These are phyloP conservation scores for Xylaria sp. DNA, from an alignment of 2,329 filamentous ascomycete genomes.

Conservation along the genomic window DNA sequence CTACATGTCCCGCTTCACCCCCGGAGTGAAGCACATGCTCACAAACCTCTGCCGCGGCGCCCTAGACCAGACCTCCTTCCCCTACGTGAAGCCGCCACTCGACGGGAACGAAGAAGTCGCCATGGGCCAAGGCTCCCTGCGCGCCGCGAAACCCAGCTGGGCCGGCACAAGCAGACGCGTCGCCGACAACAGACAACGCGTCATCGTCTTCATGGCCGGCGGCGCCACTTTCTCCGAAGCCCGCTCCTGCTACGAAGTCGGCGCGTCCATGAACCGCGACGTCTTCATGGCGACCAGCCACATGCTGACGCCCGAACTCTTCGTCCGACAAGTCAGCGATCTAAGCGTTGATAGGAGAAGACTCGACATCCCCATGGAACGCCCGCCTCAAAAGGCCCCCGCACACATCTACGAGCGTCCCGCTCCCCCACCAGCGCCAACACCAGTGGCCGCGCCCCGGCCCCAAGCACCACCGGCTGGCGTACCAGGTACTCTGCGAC, in stretches of 20 bases:
- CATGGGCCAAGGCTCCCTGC: slow-evolving; percentile 66
- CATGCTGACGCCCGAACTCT: slow-evolving; percentile 83
- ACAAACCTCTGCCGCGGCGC: slow-evolving; percentile 65
- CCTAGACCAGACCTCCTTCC: slow-evolving; percentile 62
- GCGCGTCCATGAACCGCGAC: slow-evolving; percentile 66
- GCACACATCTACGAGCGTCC: slow-evolving; percentile 77
- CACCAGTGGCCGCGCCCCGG: background rate
- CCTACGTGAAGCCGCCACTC: slow-evolving; percentile 66
- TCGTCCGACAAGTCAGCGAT: slow-evolving; percentile 76
- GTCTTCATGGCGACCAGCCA: slow-evolving; percentile 86
- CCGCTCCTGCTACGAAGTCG: slow-evolving; percentile 81
- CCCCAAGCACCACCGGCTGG: slow-evolving; percentile 9
- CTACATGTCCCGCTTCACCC: slow-evolving; percentile 80
- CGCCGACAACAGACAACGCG: slow-evolving; percentile 78
- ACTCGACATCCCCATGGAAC: slow-evolving; percentile 75
- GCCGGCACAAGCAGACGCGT: slow-evolving; percentile 71
- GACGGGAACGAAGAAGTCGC: slow-evolving; percentile 56
- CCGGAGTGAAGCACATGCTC: slow-evolving; percentile 75
- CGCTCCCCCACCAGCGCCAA: slow-evolving; percentile 39
- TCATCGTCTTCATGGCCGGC: slow-evolving; percentile 92
- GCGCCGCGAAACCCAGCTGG: slow-evolving; percentile 92
- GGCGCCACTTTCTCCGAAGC: slow-evolving; percentile 92
- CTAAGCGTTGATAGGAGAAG: slow-evolving; percentile 68
- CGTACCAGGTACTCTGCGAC: slow-evolving; percentile 33
- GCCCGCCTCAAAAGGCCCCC: slow-evolving; percentile 74